Base-by-base conservation (phyloP, 1,284 basidiomycete genomes). In the Trichosporon faecale region DNA sequence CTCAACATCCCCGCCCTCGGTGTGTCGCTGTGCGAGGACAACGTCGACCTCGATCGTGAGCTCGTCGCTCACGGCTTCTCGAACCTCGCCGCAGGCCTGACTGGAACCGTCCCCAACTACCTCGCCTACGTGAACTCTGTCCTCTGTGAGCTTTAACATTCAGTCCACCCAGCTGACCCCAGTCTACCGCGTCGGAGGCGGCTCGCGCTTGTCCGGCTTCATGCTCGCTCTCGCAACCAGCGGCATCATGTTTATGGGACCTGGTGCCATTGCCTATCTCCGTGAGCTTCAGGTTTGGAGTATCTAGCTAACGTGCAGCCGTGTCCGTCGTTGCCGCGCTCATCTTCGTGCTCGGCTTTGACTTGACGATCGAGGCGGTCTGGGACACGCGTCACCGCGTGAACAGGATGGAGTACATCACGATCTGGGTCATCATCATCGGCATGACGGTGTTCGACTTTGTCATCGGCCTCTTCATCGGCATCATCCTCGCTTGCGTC, bases 331-430 rank as follows among this genome's bases (percentile, higher is more conserved):
- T 95, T 18, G 91, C 91, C 0, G 91, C 95, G 1, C 86, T 99
- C 70, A 98, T 99, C 77, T 96, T 95, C 76, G 94, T 98, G 11
- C 88, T 99, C 27, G 96, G 96, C 0, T 89, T 98, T 71, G 96
- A 99, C 76, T 88, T 99, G 33, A 89, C 93, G 35, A 96, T 96
- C 78, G 96, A 97, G 79, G 95, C 96, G 0, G 83, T 98, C 3
- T 98, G 95, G 94, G 96, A 99, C 83, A 97, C 95, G 3, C 86
- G 93, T 61, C 88, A 94, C 79, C 89, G 95, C 21, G 94, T 95
- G 21, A 94, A 89, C 86, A 85, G 87, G 86, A 90, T 81, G 73
- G 85, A 85, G 84, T 87, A 83, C 71, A 74, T 85, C 37, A 88
- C 86, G 11, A 88, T 88, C 70, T 85, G 85, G 84, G 84, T 84